phyloP scores from a whole-genome alignment of 2,329 filamentous ascomycete genomes.

The Pseudogymnoascus sp. region DNA sequence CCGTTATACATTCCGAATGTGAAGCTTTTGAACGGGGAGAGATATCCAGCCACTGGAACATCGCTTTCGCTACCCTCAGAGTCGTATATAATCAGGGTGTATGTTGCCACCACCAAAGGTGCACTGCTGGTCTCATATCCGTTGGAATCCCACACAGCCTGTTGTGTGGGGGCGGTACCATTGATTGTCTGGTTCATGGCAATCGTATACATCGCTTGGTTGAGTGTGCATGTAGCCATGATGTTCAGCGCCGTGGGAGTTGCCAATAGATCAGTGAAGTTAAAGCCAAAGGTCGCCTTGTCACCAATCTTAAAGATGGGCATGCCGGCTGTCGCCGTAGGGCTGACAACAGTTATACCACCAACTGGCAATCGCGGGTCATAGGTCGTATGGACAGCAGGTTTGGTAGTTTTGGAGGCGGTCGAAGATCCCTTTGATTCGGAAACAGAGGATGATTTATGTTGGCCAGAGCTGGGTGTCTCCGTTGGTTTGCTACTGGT shows the following conservation, averaged over 20 bases:
- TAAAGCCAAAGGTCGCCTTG: conserved; percentile 55
- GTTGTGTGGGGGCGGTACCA: conserved; percentile 40
- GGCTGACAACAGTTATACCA: conserved; percentile 47
- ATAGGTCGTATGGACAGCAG: conserved; percentile 30
- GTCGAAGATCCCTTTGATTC: not conserved
- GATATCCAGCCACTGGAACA: conserved; percentile 49
- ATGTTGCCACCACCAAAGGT: conserved; percentile 48
- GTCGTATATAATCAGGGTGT: conserved; percentile 58
- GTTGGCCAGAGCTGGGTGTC: not conserved
- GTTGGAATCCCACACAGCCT: conserved; percentile 25
- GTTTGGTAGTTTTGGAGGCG: not conserved
- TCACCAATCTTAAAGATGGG: conserved; percentile 56
- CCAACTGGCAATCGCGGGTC: conserved; percentile 43
- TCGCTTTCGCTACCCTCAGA: conserved; percentile 45
- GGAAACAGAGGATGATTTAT: not conserved
- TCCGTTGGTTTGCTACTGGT: not conserved
- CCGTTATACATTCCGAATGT: conserved; percentile 53
- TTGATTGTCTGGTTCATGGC: conserved; percentile 57
- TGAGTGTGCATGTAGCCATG: conserved; percentile 48
- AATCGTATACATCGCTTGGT: conserved; percentile 51
- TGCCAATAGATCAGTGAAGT: conserved; percentile 55
- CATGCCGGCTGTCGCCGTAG: conserved; percentile 36
- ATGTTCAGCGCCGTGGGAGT: conserved; percentile 56
- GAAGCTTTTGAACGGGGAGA: conserved; percentile 43
- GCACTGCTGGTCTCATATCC: conserved; percentile 21